phyloP scores from a whole-genome alignment of 2,329 filamentous ascomycete species.

The Onygenales sp. region DNA sequence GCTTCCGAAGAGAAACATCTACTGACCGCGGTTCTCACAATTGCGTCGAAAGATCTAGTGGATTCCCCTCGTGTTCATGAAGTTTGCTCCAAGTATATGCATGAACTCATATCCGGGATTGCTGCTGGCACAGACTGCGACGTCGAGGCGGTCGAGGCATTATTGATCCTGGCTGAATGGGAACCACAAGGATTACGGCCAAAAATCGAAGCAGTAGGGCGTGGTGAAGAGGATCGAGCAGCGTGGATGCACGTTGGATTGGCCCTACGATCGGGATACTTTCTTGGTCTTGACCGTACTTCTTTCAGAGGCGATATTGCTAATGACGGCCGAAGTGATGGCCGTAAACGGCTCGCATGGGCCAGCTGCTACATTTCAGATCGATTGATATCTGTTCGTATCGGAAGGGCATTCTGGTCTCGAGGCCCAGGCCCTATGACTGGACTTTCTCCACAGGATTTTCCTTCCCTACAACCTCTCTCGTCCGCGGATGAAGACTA shows the following conservation, averaged over 20 bases:
- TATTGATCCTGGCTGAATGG: constrained; percentile 64
- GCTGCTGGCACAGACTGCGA: constrained; percentile 57
- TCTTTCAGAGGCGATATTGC: constrained; percentile 54
- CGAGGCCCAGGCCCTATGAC: constrained; percentile 59
- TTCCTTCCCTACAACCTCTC: constrained; percentile 54
- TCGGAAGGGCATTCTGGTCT: constrained; percentile 66
- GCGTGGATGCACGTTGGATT: constrained; percentile 71
- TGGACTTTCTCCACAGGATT: constrained; percentile 55
- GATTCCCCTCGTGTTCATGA: constrained; percentile 55
- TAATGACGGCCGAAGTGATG: constrained; percentile 49
- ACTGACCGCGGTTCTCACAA: constrained; percentile 59
- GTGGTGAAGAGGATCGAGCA: constrained; percentile 64
- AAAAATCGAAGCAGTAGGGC: constrained; percentile 53
- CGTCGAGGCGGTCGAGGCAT: constrained; percentile 61
- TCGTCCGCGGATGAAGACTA: constrained; percentile 55
- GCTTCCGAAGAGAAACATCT: constrained; percentile 56
- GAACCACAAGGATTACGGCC: constrained; percentile 56
- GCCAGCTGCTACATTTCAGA: constrained; percentile 60
- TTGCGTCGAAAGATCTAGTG: constrained; percentile 61
- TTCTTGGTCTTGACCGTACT: constrained; percentile 59
- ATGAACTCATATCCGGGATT: constrained; percentile 56
- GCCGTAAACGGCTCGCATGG: constrained; percentile 59
- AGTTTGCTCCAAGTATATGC: constrained; percentile 60
- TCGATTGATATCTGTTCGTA: constrained; percentile 58
- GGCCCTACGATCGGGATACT: constrained; percentile 60